Percentiles rank a stretch among this genome's conserved stretches.
Conservation (phyloP, 139 green algal species). For the Astrephomene gubernaculifera region DNA sequence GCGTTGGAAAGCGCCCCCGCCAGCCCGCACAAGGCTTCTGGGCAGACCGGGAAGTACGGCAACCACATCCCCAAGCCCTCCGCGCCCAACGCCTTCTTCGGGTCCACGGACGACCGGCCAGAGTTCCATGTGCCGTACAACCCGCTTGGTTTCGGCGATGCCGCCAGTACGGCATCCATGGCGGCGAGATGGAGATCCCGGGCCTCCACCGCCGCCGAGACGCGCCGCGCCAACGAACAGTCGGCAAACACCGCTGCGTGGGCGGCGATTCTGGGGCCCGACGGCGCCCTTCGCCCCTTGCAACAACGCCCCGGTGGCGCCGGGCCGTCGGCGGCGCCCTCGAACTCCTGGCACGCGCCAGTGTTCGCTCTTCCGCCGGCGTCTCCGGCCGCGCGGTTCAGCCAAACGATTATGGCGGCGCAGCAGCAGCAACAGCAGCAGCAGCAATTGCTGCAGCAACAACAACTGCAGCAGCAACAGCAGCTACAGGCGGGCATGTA, state of each 20-base stretch:
- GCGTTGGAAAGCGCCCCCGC: background rate
- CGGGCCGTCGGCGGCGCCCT: too few species aligned
- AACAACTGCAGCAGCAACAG: too few species aligned
- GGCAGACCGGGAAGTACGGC: conserved; percentile 19
- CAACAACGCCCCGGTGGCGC: too few species aligned
- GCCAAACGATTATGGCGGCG: too few species aligned
- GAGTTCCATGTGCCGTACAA: conserved; percentile 9
- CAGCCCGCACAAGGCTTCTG: background rate
- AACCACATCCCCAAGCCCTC: conserved; percentile 17
- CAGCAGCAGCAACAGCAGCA: too few species aligned
- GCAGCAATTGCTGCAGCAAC: too few species aligned
- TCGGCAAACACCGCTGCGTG: background rate
- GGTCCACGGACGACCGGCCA: conserved; percentile 11
- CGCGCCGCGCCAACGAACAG: background rate
- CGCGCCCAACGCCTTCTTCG: conserved; percentile 39
- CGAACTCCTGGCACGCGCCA: too few species aligned
- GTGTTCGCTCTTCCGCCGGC: too few species aligned
- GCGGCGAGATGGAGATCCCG: background rate
- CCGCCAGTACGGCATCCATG: background rate
- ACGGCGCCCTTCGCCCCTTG: too few species aligned
- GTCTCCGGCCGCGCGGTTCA: too few species aligned
- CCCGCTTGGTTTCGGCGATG: background rate
- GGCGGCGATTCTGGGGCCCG: too few species aligned
- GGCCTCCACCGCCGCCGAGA: background rate
- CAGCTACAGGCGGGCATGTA: background rate